Evolutionary conservation across 2,329 filamentous ascomycete species (phyloP).

Genomic region (Aspergillus costaricaensis): DNA sequence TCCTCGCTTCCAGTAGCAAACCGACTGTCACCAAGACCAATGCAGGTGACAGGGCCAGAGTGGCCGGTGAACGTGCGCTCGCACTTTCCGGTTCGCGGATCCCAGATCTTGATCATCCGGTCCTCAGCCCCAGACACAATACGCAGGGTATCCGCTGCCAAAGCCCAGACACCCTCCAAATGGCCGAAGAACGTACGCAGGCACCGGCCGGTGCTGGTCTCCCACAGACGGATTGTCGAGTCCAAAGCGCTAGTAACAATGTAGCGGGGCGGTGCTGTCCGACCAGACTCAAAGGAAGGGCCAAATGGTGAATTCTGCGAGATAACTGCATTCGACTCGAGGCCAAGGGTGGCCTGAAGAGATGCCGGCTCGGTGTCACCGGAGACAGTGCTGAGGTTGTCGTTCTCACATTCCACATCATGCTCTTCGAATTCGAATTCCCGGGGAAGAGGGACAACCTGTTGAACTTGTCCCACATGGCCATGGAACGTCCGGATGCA

Average conservation of each 20-base stretch:
- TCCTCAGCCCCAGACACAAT: slow-evolving; percentile 90
- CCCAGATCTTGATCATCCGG: slow-evolving; percentile 94
- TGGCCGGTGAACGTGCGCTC: slow-evolving; percentile 92
- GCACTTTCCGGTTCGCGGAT: slow-evolving; percentile 85
- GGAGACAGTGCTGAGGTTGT: slow-evolving; percentile 46
- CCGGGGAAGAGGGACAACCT: slow-evolving; percentile 77
- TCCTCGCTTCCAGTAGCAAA: slow-evolving; percentile 94
- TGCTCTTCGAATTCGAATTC: slow-evolving; percentile 88
- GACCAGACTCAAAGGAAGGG: slow-evolving; percentile 62
- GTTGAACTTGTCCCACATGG: slow-evolving; percentile 93
- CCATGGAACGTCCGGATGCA: slow-evolving; percentile 79
- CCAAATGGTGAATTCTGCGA: slow-evolving; percentile 60
- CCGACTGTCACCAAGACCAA: slow-evolving; percentile 83
- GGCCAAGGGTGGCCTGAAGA: slow-evolving; percentile 27
- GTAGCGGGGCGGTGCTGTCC: slow-evolving; percentile 79
- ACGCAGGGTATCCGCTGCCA: slow-evolving; percentile 84
- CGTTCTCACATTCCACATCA: slow-evolving; percentile 59
- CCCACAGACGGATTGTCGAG: slow-evolving; percentile 89
- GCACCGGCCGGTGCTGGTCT: slow-evolving; percentile 77
- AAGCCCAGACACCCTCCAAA: slow-evolving; percentile 91
- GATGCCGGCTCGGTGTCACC: slow-evolving; percentile 31
- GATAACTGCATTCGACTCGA: slow-evolving; percentile 26
- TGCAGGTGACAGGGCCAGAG: slow-evolving; percentile 86
- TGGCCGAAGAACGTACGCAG: slow-evolving; percentile 95
- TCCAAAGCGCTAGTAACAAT: slow-evolving; percentile 93